These are phyloP conservation scores for Ascochyta koolunga DNA, from an alignment of 2,329 filamentous ascomycete genomes.

Conservation along the genomic window DNA sequence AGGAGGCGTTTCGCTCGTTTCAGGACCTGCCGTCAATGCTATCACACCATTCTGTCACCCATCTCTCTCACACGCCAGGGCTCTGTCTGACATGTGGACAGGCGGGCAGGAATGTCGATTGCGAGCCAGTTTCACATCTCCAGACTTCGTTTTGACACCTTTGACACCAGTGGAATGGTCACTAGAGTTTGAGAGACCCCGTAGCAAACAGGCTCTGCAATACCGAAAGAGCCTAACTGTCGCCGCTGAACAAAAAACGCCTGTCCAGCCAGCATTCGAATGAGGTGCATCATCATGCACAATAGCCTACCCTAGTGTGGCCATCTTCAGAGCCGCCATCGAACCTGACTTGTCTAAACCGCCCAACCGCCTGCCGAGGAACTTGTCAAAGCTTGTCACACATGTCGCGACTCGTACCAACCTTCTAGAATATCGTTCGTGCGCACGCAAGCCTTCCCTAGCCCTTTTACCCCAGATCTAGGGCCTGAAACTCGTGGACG, in stretches of 20 bases:
- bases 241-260: too few relatives aligned
- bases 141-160: background rate
- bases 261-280: too few relatives aligned
- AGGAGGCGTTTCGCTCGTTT: constrained; percentile 15
- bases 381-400: constrained; percentile 7
- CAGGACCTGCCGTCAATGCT: constrained; percentile 8
- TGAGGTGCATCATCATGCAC: too few relatives aligned
- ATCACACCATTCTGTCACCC: background rate
- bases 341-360: too few relatives aligned
- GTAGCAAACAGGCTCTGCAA: too few relatives aligned
- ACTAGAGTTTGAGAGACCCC: too few relatives aligned
- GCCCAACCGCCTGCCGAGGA: constrained; percentile 2
- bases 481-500: constrained; percentile 9
- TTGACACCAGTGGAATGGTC: background rate
- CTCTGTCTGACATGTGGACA: background rate
- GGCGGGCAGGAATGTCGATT: background rate
- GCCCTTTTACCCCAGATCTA: constrained; percentile 12
- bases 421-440: background rate
- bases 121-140: background rate
- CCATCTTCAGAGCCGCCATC: too few relatives aligned
- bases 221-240: too few relatives aligned
- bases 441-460: constrained; percentile 1
- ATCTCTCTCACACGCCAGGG: background rate
- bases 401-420: background rate
- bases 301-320: too few relatives aligned